Evolutionary conservation across 129 eudicot genomes (phyloP).

Genomic region (Centaurea solstitialis): DNA sequence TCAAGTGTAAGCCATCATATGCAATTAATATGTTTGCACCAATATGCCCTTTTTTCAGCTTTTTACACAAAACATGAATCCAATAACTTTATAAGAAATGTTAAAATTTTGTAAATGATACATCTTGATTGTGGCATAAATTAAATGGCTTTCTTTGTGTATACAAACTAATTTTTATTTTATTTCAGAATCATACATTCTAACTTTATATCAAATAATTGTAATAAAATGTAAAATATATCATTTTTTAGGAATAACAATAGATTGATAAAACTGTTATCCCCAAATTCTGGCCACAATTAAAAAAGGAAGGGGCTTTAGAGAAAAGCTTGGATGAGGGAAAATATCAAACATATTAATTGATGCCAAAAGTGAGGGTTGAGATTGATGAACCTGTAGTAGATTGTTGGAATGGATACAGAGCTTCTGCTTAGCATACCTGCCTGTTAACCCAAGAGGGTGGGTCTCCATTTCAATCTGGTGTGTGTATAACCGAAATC

Average conservation of each 20-base stretch:
- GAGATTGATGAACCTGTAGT: not conserved
- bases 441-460: no score
- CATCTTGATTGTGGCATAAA: no score
- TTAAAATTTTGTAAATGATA: not conserved
- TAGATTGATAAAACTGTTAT: no score
- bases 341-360: not conserved
- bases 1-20: slow-evolving; percentile 65
- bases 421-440: no score
- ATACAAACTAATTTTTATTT: not conserved
- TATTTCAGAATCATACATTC: no score
- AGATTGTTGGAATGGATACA: not conserved
- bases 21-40: slow-evolving; percentile 52
- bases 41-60: slow-evolving; percentile 8
- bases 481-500: no score
- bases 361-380: not conserved
- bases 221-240: no score
- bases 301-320: not conserved
- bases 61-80: not conserved
- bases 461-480: not conserved
- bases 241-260: no score
- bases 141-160: not conserved
- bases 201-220: no score
- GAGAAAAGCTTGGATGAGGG: not conserved
- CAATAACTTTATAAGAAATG: not conserved
- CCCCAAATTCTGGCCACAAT: not conserved